Evolutionary conservation across 169 alveolate species (phyloP).

Genomic region (Cryptosporidium parvum): DNA sequence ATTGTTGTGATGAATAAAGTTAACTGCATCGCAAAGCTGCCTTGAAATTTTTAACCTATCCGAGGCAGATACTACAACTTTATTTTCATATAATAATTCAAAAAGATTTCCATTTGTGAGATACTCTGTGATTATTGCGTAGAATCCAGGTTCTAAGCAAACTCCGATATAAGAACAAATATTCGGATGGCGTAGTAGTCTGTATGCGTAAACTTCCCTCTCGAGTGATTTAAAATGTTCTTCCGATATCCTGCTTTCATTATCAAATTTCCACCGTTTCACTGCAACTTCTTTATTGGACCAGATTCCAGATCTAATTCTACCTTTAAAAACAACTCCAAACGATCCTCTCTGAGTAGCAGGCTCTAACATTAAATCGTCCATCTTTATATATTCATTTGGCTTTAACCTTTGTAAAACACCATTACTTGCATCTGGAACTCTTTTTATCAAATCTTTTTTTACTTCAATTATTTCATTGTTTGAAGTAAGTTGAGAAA

Average conservation of each 20-base stretch:
- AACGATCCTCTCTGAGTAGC: slow-evolving; percentile 75
- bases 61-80: slow-evolving; percentile 78
- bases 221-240: slow-evolving; percentile 80
- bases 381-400: slow-evolving; percentile 58
- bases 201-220: slow-evolving; percentile 84
- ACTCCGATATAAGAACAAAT: slow-evolving; percentile 84
- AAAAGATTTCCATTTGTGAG: slow-evolving; percentile 83
- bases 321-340: slow-evolving; percentile 69
- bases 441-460: slow-evolving; percentile 59
- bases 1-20: slow-evolving; percentile 80
- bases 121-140: slow-evolving; percentile 83
- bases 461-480: slow-evolving; percentile 55
- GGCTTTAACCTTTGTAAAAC: slow-evolving; percentile 64
- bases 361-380: slow-evolving; percentile 65
- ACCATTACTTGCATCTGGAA: slow-evolving; percentile 75
- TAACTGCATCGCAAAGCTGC: slow-evolving; percentile 82
- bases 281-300: slow-evolving; percentile 64
- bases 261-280: slow-evolving; percentile 73
- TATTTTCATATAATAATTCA: slow-evolving; percentile 81
- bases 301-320: slow-evolving; percentile 61
- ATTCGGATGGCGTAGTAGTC: slow-evolving; percentile 80
- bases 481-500: slow-evolving; percentile 56
- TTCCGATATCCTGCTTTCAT: slow-evolving; percentile 62
- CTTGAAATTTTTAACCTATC: slow-evolving; percentile 79
- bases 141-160: slow-evolving; percentile 82